These are phyloP conservation scores for Delphinella strobiligena DNA, from an alignment of 2,329 filamentous ascomycete species.

Conservation along the genomic window DNA sequence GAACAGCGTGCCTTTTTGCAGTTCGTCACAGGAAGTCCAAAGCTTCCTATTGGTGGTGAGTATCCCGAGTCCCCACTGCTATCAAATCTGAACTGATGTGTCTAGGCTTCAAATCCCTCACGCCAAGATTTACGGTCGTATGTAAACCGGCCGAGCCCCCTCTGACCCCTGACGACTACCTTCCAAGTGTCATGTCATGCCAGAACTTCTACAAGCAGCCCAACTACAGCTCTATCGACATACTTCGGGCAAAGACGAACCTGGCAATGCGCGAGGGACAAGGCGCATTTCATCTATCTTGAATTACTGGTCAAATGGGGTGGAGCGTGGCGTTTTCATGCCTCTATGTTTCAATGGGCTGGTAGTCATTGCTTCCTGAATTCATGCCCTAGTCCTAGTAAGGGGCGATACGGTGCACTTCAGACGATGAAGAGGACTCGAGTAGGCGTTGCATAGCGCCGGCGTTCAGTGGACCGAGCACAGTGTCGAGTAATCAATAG, in stretches of 20 bases:
- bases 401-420: no score
- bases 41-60: conserved; percentile 93
- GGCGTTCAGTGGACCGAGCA: background rate
- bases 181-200: conserved; percentile 99
- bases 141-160: conserved; percentile 97
- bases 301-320: conserved; percentile 1
- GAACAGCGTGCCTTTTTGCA: conserved; percentile 90
- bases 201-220: conserved; percentile 98
- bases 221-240: conserved; percentile 71
- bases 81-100: conserved; percentile 15
- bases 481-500: background rate
- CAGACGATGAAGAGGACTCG: background rate
- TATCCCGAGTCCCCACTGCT: conserved; percentile 17
- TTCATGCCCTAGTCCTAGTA: no score
- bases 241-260: conserved; percentile 65
- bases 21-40: conserved; percentile 95
- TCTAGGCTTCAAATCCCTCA: conserved; percentile 87
- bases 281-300: conserved; percentile 78
- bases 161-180: conserved; percentile 87
- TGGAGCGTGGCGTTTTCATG: background rate
- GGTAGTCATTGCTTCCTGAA: background rate
- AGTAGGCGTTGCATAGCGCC: background rate
- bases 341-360: background rate
- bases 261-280: conserved; percentile 91
- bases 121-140: conserved; percentile 97